A percentile compares a stretch with the other conserved stretches of the same genome.
Conservation (phyloP, 805 yeast species). For the Kuraishia hungarica region DNA sequence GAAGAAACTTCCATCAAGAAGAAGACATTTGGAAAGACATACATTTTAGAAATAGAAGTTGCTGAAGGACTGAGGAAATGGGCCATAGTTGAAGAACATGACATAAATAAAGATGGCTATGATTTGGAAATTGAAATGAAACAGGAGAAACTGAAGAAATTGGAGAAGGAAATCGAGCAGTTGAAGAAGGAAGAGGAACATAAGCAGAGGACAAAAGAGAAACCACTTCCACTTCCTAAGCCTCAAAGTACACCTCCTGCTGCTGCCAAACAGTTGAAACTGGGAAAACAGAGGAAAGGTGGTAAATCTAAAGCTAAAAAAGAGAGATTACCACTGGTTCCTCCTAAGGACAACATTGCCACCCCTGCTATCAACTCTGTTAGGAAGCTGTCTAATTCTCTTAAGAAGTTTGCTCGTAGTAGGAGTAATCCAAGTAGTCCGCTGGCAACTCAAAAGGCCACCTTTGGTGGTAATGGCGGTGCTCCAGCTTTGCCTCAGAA, state of each 20-base stretch:
- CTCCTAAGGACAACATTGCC: not conserved
- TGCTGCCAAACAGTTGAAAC: not conserved
- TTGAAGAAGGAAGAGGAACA: slow-evolving; percentile 3
- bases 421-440: not conserved
- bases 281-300: not conserved
- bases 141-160: slow-evolving; percentile 17
- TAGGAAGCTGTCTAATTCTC: not conserved
- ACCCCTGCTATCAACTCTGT: not conserved
- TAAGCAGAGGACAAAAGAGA: not conserved
- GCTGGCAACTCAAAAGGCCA: not conserved
- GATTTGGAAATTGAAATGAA: slow-evolving; percentile 25
- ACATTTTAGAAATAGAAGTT: slow-evolving; percentile 74
- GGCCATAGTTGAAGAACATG: slow-evolving; percentile 67
- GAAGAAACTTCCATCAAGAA: slow-evolving; percentile 64
- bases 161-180: slow-evolving; percentile 6
- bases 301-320: not conserved
- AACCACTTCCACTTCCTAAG: not conserved
- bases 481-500: not conserved
- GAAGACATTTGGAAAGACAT: slow-evolving; percentile 68
- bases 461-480: not conserved
- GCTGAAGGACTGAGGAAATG: slow-evolving; percentile 70
- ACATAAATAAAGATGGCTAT: slow-evolving; percentile 27
- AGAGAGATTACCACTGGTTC: not conserved
- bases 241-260: not conserved
- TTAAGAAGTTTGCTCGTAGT: not conserved